These are phyloP conservation scores for Suhomyces faveliae DNA, from an alignment of 805 yeast species.

Conservation along the genomic window DNA sequence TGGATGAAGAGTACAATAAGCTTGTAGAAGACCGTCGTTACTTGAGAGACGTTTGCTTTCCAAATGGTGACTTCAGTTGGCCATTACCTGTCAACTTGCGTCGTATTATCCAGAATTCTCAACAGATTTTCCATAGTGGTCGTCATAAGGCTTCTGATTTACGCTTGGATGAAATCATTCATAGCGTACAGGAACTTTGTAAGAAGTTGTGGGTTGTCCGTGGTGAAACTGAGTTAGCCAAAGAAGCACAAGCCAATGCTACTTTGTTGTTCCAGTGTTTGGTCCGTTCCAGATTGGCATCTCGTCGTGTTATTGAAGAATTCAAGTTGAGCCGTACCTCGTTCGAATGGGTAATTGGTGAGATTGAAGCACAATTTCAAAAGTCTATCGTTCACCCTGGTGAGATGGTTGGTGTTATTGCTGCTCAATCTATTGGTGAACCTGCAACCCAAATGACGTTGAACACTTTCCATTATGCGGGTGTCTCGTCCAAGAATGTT, in stretches of 20 bases:
- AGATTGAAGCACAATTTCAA: conserved; percentile 89
- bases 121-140: conserved; percentile 93
- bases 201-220: conserved; percentile 72
- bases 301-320: conserved; percentile 90
- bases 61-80: conserved; percentile 95
- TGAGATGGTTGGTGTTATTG: conserved; percentile 97
- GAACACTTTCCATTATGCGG: conserved; percentile 97
- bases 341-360: conserved; percentile 95
- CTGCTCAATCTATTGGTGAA: conserved; percentile 97
- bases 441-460: conserved; percentile 98
- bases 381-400: conserved; percentile 93
- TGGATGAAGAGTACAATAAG: conserved; percentile 85
- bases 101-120: conserved; percentile 95
- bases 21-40: conserved; percentile 72
- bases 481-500: conserved; percentile 95
- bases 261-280: conserved; percentile 86
- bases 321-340: conserved; percentile 80
- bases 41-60: conserved; percentile 77
- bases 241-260: conserved; percentile 92
- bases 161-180: conserved; percentile 76
- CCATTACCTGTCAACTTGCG: conserved; percentile 96
- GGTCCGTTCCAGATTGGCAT: conserved; percentile 86
- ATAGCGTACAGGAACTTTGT: conserved; percentile 67
- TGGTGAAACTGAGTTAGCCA: conserved; percentile 68
- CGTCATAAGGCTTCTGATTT: conserved; percentile 87